Evolutionary conservation across 2,329 filamentous ascomycete genomes (phyloP), one percentile per base, ranked within the genome.

Genomic region (Penicillium olsonii): DNA sequence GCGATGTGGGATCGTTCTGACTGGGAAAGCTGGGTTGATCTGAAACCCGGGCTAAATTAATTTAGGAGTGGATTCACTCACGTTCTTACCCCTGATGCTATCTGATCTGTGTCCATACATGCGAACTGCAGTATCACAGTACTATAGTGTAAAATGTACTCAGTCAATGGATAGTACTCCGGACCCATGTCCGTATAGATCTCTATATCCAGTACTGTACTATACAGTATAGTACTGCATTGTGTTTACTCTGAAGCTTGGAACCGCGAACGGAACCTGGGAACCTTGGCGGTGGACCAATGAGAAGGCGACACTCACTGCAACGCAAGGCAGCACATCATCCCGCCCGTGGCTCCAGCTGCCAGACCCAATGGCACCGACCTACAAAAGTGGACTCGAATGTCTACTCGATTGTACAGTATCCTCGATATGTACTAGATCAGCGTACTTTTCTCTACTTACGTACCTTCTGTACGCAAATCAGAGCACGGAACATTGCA

Each of bases 241-340:
- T n/a, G n/a, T n/a, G n/a, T n/a, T n/a, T n/a, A n/a, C n/a, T n/a
- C n/a, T n/a, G n/a, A n/a, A n/a, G n/a, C n/a, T n/a, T 12, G 26
- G 14, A 31, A n/a, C 29, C 29, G n/a, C n/a, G 29, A 12, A 29
- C 26, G 45, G 24, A 48, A 48, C 20, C 37, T 40, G 44, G 45
- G 45, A 18, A 48, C 45, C n/a, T 22, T 38, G 11, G 2, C 22
- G 33, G 37, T 48, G 52, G 37, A 11, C 64, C 62, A 65, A 66
- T 67, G 26, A 47, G 45, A 14, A 48, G 39, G 27, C 34, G 44
- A 42, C 48, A 53, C 3, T 11, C 5, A 39, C 42, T 53, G 53
- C 47, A 48, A 64, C 54, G 53, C 55, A 55, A 56, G 59, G 55
- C 48, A 57, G 55, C 64, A 61, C 60, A 68, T 64, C 64, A 66